A percentile compares a stretch with the other conserved stretches of the same genome.
These are phyloP conservation scores for Naumovozyma baii DNA, from an alignment of 805 yeast species.

Conservation along the genomic window DNA sequence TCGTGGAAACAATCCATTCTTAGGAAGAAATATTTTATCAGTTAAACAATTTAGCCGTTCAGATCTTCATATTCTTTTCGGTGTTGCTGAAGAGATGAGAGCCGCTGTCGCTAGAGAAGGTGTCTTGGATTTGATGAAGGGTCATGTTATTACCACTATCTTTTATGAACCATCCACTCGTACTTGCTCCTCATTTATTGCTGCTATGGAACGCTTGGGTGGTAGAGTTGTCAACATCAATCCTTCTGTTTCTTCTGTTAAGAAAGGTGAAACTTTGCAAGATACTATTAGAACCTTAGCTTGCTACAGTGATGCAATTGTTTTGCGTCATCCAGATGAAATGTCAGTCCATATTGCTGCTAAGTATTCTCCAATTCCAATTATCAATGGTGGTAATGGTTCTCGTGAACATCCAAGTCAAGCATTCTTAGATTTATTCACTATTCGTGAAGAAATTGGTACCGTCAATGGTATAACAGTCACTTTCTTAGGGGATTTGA, in stretches of 20 bases:
- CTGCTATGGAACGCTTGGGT: slow-evolving; percentile 99
- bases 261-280: slow-evolving; percentile 96
- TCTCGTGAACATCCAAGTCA: slow-evolving; percentile 98
- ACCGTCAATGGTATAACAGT: slow-evolving; percentile 96
- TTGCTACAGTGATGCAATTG: slow-evolving; percentile 94
- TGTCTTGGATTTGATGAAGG: slow-evolving; percentile 79
- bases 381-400: slow-evolving; percentile 97
- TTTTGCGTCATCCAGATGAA: slow-evolving; percentile 90
- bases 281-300: slow-evolving; percentile 94
- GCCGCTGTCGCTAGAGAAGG: slow-evolving; percentile 95
- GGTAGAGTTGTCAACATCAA: slow-evolving; percentile 89
- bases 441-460: slow-evolving; percentile 97
- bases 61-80: slow-evolving; percentile 84
- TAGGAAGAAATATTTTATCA: slow-evolving; percentile 77
- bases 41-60: slow-evolving; percentile 81
- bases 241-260: slow-evolving; percentile 83
- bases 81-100: slow-evolving; percentile 97
- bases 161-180: slow-evolving; percentile 98
- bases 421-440: slow-evolving; percentile 93
- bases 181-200: slow-evolving; percentile 93
- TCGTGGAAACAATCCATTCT: slow-evolving; percentile 79
- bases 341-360: slow-evolving; percentile 91
- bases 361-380: slow-evolving; percentile 92
- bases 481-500: slow-evolving; percentile 97
- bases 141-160: slow-evolving; percentile 86